A percentile compares a stretch with the other conserved stretches of the same genome.
Conservation (phyloP, 1,284 basidiomycete species). For the Marasmius fiardii region DNA sequence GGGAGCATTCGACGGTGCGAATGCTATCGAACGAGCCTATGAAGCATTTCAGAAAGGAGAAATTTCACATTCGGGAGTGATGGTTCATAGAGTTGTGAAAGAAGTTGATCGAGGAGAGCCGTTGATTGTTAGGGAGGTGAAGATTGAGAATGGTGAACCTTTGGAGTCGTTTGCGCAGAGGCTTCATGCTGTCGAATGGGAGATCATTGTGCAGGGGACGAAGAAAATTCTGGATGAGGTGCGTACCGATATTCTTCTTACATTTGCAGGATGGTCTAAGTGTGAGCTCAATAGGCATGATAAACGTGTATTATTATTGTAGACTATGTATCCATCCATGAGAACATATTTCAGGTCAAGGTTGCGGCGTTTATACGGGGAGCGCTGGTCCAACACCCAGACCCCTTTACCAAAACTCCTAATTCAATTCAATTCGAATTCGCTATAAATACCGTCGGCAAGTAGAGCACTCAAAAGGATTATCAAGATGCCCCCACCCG, state of each 20-base stretch:
- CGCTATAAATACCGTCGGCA: no score
- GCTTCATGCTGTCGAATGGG: slow-evolving; percentile 86
- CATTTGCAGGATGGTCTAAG: no score
- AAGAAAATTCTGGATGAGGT: slow-evolving; percentile 58
- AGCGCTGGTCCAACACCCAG: no score
- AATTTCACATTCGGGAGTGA: slow-evolving; percentile 77
- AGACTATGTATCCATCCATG: no score
- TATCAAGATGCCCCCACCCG: no score
- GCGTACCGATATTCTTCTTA: background rate
- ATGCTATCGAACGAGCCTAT: slow-evolving; percentile 87
- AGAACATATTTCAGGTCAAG: no score
- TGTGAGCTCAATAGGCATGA: no score
- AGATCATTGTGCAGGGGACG: slow-evolving; percentile 86
- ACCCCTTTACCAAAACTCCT: no score
- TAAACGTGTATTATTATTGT: no score
- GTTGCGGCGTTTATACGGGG: no score
- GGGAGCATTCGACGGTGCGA: slow-evolving; percentile 90
- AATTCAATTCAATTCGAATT: no score
- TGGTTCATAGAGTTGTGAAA: slow-evolving; percentile 94
- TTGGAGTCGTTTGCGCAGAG: slow-evolving; percentile 75
- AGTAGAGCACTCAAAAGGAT: no score
- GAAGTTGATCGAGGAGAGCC: slow-evolving; percentile 94
- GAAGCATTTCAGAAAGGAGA: slow-evolving; percentile 86
- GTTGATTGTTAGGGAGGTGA: slow-evolving; percentile 77
- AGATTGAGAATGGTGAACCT: slow-evolving; percentile 71